Evolutionary conservation across 2,329 filamentous ascomycete genomes (phyloP), one percentile per base, ranked within the genome.

Genomic region (Neofusicoccum ribis): DNA sequence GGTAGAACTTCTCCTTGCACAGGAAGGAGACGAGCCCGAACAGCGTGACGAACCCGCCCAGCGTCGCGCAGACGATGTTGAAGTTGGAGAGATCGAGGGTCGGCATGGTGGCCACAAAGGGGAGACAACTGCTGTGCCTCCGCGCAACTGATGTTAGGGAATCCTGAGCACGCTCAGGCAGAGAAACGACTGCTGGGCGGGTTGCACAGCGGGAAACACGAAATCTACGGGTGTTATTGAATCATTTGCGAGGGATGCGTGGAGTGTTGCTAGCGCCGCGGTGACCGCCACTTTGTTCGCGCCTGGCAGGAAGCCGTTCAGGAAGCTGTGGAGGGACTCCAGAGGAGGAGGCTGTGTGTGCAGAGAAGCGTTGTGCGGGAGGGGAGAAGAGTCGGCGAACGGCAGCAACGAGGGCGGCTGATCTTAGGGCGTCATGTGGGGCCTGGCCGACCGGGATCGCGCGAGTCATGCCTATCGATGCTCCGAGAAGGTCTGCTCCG

Each of bases 1-100:
- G 84, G 75, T 97, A 97, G 74, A 91, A 94, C 65, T 88, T 90
- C 79, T 97, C 93, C 74, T 97, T 97, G 73, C 91, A 84, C 17
- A 97, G 84, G 74, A 93, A 96, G 0, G 92, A 97, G 0, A 97
- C 92, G 49, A 97, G 81, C 3, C 92, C 93, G 73, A 96, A 97
- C n/a, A 96, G 70, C 0, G 91, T 92, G 67, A 97, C 88, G 80
- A 96, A 97, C 1, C 91, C 93, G 14, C 93, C 93, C 12, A 96
- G 79, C 7, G 91, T 86, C 62, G 91, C 89, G 74, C 91, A 88
- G 63, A 93, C 86, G 69, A 95, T 90, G 78, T 96, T 96, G 83
- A 96, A 96, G 76, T 93, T 90, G 68, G 85, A 88, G 39, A 90
- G 72, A 5, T 84, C 84, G 49, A 93, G 81, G 49, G 82, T 86